A percentile compares a stretch with the other conserved stretches of the same genome.
Evolutionary conservation across 495 filamentous ascomycete genomes (phyloP).

Genomic region (Neurospora sp.): DNA sequence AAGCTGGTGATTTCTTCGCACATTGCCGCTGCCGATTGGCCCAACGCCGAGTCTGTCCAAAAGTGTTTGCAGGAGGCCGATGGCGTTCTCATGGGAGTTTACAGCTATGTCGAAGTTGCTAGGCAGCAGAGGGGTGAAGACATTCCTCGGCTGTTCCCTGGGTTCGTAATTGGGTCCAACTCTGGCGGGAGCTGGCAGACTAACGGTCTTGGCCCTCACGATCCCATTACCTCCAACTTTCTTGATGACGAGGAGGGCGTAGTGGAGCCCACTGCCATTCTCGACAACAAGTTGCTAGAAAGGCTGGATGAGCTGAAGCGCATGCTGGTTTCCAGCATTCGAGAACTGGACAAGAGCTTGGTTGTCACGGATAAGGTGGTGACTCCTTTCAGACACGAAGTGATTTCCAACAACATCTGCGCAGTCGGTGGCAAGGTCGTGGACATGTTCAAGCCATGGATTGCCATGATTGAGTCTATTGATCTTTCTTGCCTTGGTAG

Average conservation of each 20-base stretch:
- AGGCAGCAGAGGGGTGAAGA: constrained; percentile 82
- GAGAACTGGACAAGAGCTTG: constrained; percentile 79
- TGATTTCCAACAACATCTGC: constrained; percentile 67
- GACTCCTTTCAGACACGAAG: constrained; percentile 55
- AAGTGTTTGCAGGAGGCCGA: constrained; percentile 96
- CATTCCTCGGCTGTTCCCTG: constrained; percentile 80
- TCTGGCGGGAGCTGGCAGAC: constrained; percentile 89
- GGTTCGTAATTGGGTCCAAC: constrained; percentile 76
- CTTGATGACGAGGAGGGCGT: constrained; percentile 75
- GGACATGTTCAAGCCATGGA: constrained; percentile 79
- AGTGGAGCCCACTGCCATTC: constrained; percentile 56
- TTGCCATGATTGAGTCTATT: constrained; percentile 78
- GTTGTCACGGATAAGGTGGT: constrained; percentile 65
- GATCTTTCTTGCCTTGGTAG: constrained; percentile 61
- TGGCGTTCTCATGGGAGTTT: constrained; percentile 85
- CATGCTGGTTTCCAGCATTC: constrained; percentile 69
- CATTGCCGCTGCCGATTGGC: constrained; percentile 91
- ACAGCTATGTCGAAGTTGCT: constrained; percentile 91
- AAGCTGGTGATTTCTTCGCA: constrained; percentile 98
- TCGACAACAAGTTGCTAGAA: constrained; percentile 71
- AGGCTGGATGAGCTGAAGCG: constrained; percentile 74
- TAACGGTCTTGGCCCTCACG: constrained; percentile 62
- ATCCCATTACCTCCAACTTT: constrained; percentile 64
- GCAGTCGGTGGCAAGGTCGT: constrained; percentile 64
- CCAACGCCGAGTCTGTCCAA: constrained; percentile 71